phyloP scores from a whole-genome alignment of 768 basidiomycete genomes.

The Phallus indusiatus region DNA sequence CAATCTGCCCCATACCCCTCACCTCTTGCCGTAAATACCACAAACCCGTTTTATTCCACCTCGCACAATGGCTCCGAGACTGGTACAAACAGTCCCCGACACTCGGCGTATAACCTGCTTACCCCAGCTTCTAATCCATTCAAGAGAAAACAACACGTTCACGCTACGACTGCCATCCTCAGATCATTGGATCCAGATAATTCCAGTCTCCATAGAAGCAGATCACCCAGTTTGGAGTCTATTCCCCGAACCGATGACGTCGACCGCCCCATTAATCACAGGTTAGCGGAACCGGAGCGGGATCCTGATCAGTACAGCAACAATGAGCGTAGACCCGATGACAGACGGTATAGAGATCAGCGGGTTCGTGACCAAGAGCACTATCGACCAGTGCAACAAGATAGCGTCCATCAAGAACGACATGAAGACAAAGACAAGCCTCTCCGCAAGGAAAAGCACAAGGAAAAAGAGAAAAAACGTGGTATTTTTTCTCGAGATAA shows the following conservation, averaged over 20 bases:
- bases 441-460: background rate
- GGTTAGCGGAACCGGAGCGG: slow-evolving; percentile 13
- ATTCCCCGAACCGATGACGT: background rate
- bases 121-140: background rate
- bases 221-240: slow-evolving; percentile 6
- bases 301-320: slow-evolving; percentile 21
- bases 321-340: slow-evolving; percentile 34
- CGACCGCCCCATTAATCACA: background rate
- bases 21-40: background rate
- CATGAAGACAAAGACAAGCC: background rate
- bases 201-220: background rate
- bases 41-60: background rate
- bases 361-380: background rate
- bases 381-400: background rate
- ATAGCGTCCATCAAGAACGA: background rate
- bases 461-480: slow-evolving; percentile 11
- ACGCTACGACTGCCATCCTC: slow-evolving; percentile 1
- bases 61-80: background rate
- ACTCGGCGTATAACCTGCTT: background rate
- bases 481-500: slow-evolving; percentile 8
- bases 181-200: slow-evolving; percentile 6
- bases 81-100: background rate
- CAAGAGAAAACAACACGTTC: background rate
- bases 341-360: slow-evolving; percentile 27
- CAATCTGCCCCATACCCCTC: background rate